Evolutionary conservation across 1,284 basidiomycete species (phyloP).

Genomic region (Cronartium quercuum): DNA sequence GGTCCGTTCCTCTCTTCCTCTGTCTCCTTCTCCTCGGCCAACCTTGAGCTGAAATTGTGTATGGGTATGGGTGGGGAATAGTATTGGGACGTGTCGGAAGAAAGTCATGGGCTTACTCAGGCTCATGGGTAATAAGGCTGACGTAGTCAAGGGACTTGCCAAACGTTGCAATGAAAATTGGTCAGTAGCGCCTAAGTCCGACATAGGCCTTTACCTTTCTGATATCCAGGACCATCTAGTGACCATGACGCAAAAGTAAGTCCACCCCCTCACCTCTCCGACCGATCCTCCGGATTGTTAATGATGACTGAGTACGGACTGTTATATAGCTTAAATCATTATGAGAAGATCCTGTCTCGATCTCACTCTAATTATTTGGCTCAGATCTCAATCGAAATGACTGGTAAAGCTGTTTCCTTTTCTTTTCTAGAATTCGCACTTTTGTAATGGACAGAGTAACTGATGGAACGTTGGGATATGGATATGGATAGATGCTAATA

Average conservation of each 20-base stretch:
- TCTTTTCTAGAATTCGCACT: not conserved
- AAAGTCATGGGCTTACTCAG: slow-evolving; percentile 96
- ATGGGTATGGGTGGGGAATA: slow-evolving; percentile 44
- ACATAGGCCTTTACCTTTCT: slow-evolving; percentile 91
- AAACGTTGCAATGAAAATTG: slow-evolving; percentile 98
- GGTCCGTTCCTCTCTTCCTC: slow-evolving; percentile 49
- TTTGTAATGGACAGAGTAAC: slow-evolving; percentile 41
- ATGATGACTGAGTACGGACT: not conserved
- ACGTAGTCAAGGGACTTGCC: slow-evolving; percentile 96
- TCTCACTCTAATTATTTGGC: slow-evolving; percentile 99
- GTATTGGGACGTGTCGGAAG: slow-evolving; percentile 96
- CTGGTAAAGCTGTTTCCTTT: not conserved
- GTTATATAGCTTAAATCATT: slow-evolving; percentile 68
- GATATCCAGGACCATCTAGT: slow-evolving; percentile 97
- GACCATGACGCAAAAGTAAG: slow-evolving; percentile 91
- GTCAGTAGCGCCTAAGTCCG: slow-evolving; percentile 93
- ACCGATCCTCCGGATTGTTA: not conserved
- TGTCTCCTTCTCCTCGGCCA: not conserved
- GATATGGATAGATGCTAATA: slow-evolving; percentile 76
- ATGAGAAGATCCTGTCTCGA: slow-evolving; percentile 96
- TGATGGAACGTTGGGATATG: too few relatives aligned
- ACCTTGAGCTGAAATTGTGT: not conserved
- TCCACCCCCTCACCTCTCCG: slow-evolving; percentile 15
- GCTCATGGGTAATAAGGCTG: slow-evolving; percentile 98
- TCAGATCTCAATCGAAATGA: slow-evolving; percentile 96